These are phyloP conservation scores for Fistulinella staudtii DNA, from an alignment of 1,284 basidiomycete species.

Conservation along the genomic window DNA sequence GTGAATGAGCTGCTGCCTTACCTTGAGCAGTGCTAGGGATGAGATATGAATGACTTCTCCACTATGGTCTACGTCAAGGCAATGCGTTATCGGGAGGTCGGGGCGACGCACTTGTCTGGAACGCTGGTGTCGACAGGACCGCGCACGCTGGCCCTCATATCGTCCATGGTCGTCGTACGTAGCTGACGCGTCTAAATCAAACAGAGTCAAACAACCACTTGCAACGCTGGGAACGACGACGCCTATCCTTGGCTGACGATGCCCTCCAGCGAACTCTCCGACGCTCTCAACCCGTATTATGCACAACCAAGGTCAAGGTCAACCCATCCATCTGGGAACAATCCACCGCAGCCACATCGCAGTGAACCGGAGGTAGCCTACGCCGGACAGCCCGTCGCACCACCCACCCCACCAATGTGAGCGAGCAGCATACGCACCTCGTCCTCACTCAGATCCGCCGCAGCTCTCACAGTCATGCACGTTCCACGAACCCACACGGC, in stretches of 20 bases:
- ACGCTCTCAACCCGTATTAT: conserved; percentile 68
- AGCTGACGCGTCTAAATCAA: conserved; percentile 51
- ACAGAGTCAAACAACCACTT: conserved; percentile 28
- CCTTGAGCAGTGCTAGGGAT: conserved; percentile 90
- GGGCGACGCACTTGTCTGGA: conserved; percentile 65
- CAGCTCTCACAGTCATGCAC: conserved; percentile 13
- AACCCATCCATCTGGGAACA: conserved; percentile 19
- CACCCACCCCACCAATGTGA: conserved; percentile 27
- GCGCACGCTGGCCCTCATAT: conserved; percentile 33
- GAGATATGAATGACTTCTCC: conserved; percentile 98
- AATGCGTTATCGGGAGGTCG: conserved; percentile 5
- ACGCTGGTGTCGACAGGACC: conserved; percentile 46
- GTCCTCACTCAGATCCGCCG: conserved; percentile 1
- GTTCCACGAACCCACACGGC: conserved; percentile 17
- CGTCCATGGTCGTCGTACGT: conserved; percentile 23
- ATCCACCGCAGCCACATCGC: conserved; percentile 38
- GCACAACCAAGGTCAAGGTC: conserved; percentile 42
- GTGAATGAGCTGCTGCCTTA: conserved; percentile 27
- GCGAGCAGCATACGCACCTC: conserved; percentile 1
- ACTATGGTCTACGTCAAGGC: conserved; percentile 40
- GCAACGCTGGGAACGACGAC: too few relatives aligned
- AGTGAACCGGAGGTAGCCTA: conserved; percentile 60
- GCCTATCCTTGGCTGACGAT: too few relatives aligned
- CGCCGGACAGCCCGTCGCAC: conserved; percentile 40
- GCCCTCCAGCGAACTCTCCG: conserved; percentile 66